Conservation (phyloP, 805 yeast genomes). For the Ogataea philodendri region DNA sequence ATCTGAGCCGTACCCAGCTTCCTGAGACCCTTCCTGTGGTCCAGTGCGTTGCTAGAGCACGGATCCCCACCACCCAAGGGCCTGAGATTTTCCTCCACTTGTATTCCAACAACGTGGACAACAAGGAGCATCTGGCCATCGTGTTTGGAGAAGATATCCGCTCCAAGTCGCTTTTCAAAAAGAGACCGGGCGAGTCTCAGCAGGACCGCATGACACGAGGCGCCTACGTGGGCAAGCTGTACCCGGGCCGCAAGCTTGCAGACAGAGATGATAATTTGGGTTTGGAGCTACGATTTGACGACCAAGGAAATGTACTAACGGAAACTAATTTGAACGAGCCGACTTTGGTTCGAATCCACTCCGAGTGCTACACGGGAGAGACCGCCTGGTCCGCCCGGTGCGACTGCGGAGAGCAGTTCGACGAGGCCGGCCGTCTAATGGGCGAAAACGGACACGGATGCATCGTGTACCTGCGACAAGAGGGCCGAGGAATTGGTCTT, state of each 20-base stretch:
- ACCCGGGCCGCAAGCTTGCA: slow-evolving; percentile 79
- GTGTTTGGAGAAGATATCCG: slow-evolving; percentile 93
- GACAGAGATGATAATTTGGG: slow-evolving; percentile 52
- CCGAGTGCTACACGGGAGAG: slow-evolving; percentile 98
- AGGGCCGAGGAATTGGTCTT: slow-evolving; percentile 98
- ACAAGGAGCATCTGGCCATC: slow-evolving; percentile 93
- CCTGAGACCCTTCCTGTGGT: slow-evolving; percentile 69
- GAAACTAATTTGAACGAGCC: slow-evolving; percentile 36
- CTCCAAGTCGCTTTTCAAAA: slow-evolving; percentile 65
- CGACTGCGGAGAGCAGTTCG: slow-evolving; percentile 99
- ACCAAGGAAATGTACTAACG: slow-evolving; percentile 36
- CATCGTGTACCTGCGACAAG: slow-evolving; percentile 93
- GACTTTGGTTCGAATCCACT: slow-evolving; percentile 83
- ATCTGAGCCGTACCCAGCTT: slow-evolving; percentile 38
- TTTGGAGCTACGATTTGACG: slow-evolving; percentile 41
- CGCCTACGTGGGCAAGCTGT: slow-evolving; percentile 86
- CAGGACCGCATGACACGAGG: slow-evolving; percentile 98
- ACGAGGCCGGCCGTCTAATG: slow-evolving; percentile 94
- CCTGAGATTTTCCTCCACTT: slow-evolving; percentile 91
- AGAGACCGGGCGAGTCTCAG: slow-evolving; percentile 71
- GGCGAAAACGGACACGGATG: slow-evolving; percentile 87
- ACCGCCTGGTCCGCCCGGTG: slow-evolving; percentile 99
- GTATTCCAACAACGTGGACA: slow-evolving; percentile 80
- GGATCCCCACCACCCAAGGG: slow-evolving; percentile 95
- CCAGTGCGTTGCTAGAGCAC: slow-evolving; percentile 86